Conservation (phyloP, 2,329 filamentous ascomycete species). For the Dactylellina sp. region DNA sequence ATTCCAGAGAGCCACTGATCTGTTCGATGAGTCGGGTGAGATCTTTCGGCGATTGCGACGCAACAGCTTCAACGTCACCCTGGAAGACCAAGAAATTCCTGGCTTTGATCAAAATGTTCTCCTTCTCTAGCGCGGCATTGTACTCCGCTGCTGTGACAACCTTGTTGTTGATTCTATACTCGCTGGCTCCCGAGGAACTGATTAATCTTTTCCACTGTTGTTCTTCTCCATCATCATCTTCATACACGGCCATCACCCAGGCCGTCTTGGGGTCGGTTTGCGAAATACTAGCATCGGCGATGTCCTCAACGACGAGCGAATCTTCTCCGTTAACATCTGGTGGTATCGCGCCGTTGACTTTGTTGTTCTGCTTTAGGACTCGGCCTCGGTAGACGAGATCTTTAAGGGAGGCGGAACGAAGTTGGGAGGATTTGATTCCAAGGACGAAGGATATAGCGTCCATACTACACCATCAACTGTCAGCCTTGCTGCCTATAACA, state of each 20-base stretch:
- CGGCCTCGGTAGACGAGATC: constrained; percentile 96
- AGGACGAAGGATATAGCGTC: constrained; percentile 99
- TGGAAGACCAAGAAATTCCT: constrained; percentile 98
- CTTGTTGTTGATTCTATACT: constrained; percentile 96
- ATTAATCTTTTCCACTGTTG: constrained; percentile 97
- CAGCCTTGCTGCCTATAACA: not conserved
- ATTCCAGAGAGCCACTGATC: constrained; percentile 94
- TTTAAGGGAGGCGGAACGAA: constrained; percentile 91
- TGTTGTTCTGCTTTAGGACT: constrained; percentile 75
- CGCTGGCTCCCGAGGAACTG: constrained; percentile 85
- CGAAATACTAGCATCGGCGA: constrained; percentile 72
- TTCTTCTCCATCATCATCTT: constrained; percentile 89
- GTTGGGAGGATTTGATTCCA: constrained; percentile 97
- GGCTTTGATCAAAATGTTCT: constrained; percentile 98
- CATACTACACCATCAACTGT: constrained; percentile 73
- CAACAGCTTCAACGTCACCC: constrained; percentile 96
- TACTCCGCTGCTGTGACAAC: constrained; percentile 90
- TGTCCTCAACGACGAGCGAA: constrained; percentile 71
- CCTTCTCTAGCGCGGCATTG: constrained; percentile 88
- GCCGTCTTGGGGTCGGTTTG: constrained; percentile 89
- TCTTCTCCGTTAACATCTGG: constrained; percentile 71
- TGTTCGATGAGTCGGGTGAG: constrained; percentile 95
- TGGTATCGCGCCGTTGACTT: constrained; percentile 85
- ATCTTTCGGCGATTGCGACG: constrained; percentile 92
- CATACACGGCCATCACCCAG: constrained; percentile 99